These are phyloP conservation scores for Colletotrichum sp. DNA, from an alignment of 2,329 filamentous ascomycete species.

Conservation along the genomic window DNA sequence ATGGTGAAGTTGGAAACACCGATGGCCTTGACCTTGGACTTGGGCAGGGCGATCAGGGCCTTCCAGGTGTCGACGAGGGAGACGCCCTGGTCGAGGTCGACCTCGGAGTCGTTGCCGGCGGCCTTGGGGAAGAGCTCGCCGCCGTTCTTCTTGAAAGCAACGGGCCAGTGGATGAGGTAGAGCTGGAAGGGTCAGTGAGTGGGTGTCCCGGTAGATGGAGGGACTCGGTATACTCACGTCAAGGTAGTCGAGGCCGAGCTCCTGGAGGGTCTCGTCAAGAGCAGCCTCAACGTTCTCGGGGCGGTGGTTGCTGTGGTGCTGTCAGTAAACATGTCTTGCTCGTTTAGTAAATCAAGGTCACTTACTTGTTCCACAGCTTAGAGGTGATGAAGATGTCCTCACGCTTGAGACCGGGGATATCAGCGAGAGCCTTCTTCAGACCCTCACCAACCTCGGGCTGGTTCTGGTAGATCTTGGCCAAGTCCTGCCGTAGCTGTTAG, in stretches of 20 bases:
- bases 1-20: conserved; percentile 78
- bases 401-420: conserved; percentile 57
- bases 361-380: conserved; percentile 66
- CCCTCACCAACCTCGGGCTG: conserved; percentile 64
- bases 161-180: conserved; percentile 70
- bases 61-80: conserved; percentile 50
- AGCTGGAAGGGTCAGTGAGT: conserved; percentile 35
- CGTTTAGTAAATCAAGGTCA: rapidly evolving
- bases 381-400: conserved; percentile 70
- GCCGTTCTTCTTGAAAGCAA: conserved; percentile 42
- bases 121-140: conserved; percentile 50
- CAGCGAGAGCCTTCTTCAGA: conserved; percentile 50
- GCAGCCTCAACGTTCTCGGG: conserved; percentile 64
- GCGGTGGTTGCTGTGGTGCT: conserved; percentile 54
- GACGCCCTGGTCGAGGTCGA: conserved; percentile 48
- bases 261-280: conserved; percentile 59
- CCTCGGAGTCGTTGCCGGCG: conserved; percentile 35
- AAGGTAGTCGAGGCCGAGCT: conserved; percentile 62
- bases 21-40: conserved; percentile 68
- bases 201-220: rapidly evolving
- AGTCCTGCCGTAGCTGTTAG: conserved; percentile 28
- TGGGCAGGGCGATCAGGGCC: conserved; percentile 61
- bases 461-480: conserved; percentile 66
- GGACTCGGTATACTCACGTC: conserved; percentile 43
- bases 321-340: background rate